These are phyloP conservation scores for Anthracocystis setariae DNA, from an alignment of 1,284 basidiomycete genomes.

Conservation along the genomic window DNA sequence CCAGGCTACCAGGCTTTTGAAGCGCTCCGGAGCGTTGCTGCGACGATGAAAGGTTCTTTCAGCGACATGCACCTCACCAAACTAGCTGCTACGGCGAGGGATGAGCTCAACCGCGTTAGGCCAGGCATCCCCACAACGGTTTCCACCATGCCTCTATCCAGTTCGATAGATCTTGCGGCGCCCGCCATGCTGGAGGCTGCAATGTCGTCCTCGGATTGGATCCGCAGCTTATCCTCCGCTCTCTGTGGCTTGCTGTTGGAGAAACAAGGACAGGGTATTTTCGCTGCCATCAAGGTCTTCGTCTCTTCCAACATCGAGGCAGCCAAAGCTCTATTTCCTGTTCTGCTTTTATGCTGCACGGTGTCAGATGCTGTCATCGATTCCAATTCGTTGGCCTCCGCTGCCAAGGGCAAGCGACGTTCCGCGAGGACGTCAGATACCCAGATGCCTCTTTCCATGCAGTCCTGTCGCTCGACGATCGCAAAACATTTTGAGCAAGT, in stretches of 20 bases:
- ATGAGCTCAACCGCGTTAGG: slow-evolving; percentile 29
- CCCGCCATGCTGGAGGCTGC: slow-evolving; percentile 37
- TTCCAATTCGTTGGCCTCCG: slow-evolving; percentile 55
- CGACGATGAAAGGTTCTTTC: slow-evolving; percentile 1
- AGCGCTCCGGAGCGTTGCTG: slow-evolving; percentile 18
- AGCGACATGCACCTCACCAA: slow-evolving; percentile 1
- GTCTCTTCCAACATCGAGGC: slow-evolving; percentile 74
- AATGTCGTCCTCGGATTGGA: slow-evolving; percentile 75
- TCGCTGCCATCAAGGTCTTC: slow-evolving; percentile 75
- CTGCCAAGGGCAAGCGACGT: slow-evolving; percentile 6
- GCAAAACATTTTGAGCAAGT: slow-evolving; percentile 68
- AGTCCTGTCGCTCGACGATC: slow-evolving; percentile 45
- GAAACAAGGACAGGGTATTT: slow-evolving; percentile 72
- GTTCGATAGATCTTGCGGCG: slow-evolving; percentile 4
- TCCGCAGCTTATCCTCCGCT: slow-evolving; percentile 74
- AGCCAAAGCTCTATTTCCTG: slow-evolving; percentile 77
- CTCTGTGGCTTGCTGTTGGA: slow-evolving; percentile 74
- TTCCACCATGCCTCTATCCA: background rate
- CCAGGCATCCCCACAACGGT: slow-evolving; percentile 13
- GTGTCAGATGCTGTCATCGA: slow-evolving; percentile 2
- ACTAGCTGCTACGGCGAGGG: slow-evolving; percentile 1
- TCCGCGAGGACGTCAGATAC: slow-evolving; percentile 5
- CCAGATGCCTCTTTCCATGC: background rate
- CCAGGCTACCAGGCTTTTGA: slow-evolving; percentile 19
- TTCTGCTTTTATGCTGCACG: slow-evolving; percentile 74